Percentiles rank a stretch among this genome's conserved stretches.
These are phyloP conservation scores for Globisporangium ultimum DNA, from an alignment of 352 stramenopile genomes.

Conservation along the genomic window DNA sequence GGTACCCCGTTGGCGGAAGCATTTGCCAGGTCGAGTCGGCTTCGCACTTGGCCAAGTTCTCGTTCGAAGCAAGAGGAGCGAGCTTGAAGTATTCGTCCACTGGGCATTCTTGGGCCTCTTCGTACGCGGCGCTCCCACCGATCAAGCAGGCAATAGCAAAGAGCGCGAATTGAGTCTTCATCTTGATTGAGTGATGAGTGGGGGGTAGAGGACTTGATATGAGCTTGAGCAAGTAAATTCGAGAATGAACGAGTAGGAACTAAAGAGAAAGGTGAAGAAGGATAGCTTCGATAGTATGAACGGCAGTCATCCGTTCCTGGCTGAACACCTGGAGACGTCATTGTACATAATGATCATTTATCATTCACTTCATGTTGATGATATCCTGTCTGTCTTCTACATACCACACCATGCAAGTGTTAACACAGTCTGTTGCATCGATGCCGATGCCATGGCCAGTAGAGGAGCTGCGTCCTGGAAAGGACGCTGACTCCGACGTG, in stretches of 20 bases:
- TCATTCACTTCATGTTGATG: too few relatives aligned
- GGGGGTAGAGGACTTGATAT: constrained; percentile 3
- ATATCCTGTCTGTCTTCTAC: too few relatives aligned
- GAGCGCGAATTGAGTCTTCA: constrained; percentile 13
- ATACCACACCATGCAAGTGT: too few relatives aligned
- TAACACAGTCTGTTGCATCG: too few relatives aligned
- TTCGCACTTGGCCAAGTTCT: constrained; percentile 20
- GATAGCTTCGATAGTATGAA: too few relatives aligned
- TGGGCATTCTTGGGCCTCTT: constrained; percentile 9
- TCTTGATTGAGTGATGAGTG: constrained; percentile 3
- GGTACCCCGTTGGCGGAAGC: constrained; percentile 24
- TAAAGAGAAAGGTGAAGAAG: too few relatives aligned
- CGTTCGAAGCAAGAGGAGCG: constrained; percentile 4
- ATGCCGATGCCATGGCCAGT: too few relatives aligned
- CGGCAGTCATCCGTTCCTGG: too few relatives aligned
- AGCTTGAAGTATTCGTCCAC: constrained; percentile 16
- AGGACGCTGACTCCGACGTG: too few relatives aligned
- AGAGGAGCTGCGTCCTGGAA: too few relatives aligned
- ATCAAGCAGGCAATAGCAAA: constrained; percentile 4
- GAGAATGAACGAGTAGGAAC: constrained; percentile 9
- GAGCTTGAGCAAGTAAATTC: constrained; percentile 10
- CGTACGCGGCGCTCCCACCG: constrained; percentile 7
- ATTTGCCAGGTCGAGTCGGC: constrained; percentile 24
- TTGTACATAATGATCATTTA: too few relatives aligned
- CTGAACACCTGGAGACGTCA: too few relatives aligned